Evolutionary conservation across 176 grass and related monocot genomes (phyloP).

Genomic region (Lolium perenne): DNA sequence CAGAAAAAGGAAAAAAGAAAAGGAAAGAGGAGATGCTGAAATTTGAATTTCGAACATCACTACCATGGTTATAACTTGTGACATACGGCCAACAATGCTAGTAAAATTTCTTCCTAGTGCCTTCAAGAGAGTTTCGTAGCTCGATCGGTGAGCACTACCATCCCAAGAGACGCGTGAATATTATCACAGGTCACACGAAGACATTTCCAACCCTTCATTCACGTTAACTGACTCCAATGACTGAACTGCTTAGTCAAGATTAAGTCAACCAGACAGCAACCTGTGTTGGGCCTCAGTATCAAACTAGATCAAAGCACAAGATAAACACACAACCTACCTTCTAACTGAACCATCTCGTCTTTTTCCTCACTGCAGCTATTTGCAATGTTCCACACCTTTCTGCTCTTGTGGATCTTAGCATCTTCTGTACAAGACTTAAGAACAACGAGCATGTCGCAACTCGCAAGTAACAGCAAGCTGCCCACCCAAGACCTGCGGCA

Average conservation of each 20-base stretch:
- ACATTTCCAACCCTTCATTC: neutral
- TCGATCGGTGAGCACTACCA: neutral
- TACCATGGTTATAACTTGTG: neutral
- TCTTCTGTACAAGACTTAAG: neutral
- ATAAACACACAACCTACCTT: neutral
- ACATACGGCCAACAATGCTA: neutral
- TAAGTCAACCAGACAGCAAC: neutral
- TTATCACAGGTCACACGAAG: neutral
- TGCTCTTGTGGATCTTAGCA: conserved; percentile 20
- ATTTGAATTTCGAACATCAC: neutral
- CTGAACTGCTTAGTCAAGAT: neutral
- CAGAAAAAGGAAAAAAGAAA: neutral
- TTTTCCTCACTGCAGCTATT: neutral
- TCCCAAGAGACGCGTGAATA: neutral
- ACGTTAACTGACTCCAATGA: neutral
- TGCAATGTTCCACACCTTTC: neutral
- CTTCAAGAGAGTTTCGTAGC: neutral
- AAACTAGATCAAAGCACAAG: conserved; percentile 17
- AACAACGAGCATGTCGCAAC: neutral
- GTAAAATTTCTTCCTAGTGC: neutral
- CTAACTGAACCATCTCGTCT: neutral
- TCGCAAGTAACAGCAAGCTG: conserved; percentile 31
- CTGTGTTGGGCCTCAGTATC: neutral
- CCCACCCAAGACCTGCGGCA: conserved; percentile 33
- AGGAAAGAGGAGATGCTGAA: neutral